Evolutionary conservation across 495 filamentous ascomycete genomes (phyloP), one percentile per base, ranked within the genome.

Genomic region (Penicillium argentinense): DNA sequence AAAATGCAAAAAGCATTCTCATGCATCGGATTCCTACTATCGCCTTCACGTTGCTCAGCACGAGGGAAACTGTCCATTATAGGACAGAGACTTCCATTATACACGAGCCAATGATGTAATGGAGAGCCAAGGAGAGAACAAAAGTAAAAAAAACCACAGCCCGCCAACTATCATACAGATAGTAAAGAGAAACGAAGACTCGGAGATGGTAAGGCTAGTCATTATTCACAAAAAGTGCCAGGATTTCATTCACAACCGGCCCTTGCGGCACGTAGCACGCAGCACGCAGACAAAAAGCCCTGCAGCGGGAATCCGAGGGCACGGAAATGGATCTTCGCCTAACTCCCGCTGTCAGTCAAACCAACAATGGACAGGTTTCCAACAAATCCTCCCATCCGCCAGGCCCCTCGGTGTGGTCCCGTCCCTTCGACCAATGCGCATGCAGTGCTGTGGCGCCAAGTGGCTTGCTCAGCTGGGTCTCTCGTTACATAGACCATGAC

Each of bases 341-440:
- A 36, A 46, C 33, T 50, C 49, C 52, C 49, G 56, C 59, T 60
- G 59, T 57, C 49, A 59, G 24, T 49, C 42, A 45, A 46, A 49
- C 47, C 26, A 52, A 38, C 44, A 45, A 37, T 26, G 45, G 51
- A 45, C 46, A 30, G 36, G 37, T 50, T 53, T 46, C 14, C 38
- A 53, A 45, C 24, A 37, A n/a, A n/a, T n/a, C n/a, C n/a, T n/a
- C n/a, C n/a, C n/a, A n/a, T n/a, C 13, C 9, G 21, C 37, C 22
- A 43, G 19, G 12, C 40, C 33, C 28, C 24, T 41, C 49, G 39
- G 39, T 36, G 39, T 45, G 28, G 38, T 13, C 33, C 49, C 41
- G 24, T 48, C 21, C 30, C 40, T 27, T 36, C 40, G 34, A 39
- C 39, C 49, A 51, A 53, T 58, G 14, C 49, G 32, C 51, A 48